Evolutionary conservation across 495 filamentous ascomycete species (phyloP).

Genomic region (Xylaria intraflava): DNA sequence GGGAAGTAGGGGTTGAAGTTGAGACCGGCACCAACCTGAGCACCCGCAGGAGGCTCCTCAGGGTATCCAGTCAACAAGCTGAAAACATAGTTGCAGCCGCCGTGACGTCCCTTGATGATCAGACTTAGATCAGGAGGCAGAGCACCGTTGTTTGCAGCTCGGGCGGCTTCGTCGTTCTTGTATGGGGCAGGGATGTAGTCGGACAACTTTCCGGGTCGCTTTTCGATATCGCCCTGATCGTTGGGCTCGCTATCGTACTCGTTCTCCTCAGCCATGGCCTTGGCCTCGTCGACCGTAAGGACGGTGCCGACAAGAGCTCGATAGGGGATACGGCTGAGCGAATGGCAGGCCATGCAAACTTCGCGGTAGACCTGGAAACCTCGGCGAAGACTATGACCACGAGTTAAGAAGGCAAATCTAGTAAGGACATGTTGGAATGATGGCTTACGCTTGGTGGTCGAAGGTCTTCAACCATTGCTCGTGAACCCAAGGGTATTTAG

Average conservation of each 20-base stretch:
- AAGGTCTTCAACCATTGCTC: constrained; percentile 85
- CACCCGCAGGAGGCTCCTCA: constrained; percentile 89
- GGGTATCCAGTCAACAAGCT: constrained; percentile 95
- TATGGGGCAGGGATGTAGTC: constrained; percentile 95
- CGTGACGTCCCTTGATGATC: constrained; percentile 96
- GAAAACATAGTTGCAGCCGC: constrained; percentile 98
- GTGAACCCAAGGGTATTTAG: constrained; percentile 95
- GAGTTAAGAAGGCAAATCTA: constrained; percentile 8
- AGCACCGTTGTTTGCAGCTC: constrained; percentile 96
- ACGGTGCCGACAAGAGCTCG: constrained; percentile 82
- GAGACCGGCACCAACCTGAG: constrained; percentile 70
- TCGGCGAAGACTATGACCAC: constrained; percentile 70
- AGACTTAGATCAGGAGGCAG: constrained; percentile 95
- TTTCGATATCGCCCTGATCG: constrained; percentile 94
- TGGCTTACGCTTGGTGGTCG: constrained; percentile 84
- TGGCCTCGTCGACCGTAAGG: constrained; percentile 95
- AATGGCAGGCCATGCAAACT: constrained; percentile 97
- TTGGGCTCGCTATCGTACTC: constrained; percentile 99
- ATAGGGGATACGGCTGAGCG: constrained; percentile 88
- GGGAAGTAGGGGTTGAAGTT: constrained; percentile 99
- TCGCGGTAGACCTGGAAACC: constrained; percentile 99
- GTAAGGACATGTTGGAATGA: background rate
- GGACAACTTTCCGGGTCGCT: constrained; percentile 95
- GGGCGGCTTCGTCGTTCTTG: constrained; percentile 97
- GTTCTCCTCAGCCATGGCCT: constrained; percentile 92